Evolutionary conservation across 2,329 filamentous ascomycete genomes (phyloP).

Genomic region (Cladosporium sphaerospermum): DNA sequence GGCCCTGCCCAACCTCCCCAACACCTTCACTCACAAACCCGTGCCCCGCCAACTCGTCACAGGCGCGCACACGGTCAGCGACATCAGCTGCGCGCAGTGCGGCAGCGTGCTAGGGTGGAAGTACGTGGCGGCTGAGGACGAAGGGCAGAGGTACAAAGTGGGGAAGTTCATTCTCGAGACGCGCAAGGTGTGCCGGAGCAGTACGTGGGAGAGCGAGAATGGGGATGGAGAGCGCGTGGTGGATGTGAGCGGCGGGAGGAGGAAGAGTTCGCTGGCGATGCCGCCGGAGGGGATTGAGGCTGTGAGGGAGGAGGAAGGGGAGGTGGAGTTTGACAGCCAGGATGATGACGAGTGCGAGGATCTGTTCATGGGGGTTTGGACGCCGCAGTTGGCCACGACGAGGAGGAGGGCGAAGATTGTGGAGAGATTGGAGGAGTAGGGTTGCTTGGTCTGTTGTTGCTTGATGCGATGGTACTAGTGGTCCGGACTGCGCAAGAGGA

Average conservation of each 20-base stretch:
- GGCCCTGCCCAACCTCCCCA: constrained; percentile 44
- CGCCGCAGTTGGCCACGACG: constrained; percentile 45
- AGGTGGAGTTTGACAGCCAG: constrained; percentile 57
- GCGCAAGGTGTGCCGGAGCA: constrained; percentile 45
- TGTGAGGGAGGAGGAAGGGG: constrained; percentile 18
- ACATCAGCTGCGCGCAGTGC: constrained; percentile 53
- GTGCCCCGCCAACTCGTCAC: constrained; percentile 56
- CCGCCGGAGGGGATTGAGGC: constrained; percentile 19
- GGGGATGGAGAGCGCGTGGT: constrained; percentile 15
- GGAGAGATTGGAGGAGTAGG: neutral
- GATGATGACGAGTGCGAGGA: constrained; percentile 64
- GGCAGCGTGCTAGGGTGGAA: constrained; percentile 57
- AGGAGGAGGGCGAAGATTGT: constrained; percentile 33
- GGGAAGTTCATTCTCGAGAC: constrained; percentile 63
- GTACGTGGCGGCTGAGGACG: constrained; percentile 57
- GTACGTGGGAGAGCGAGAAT: constrained; percentile 46
- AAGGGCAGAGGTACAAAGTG: constrained; percentile 57
- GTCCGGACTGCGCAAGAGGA: too few species aligned
- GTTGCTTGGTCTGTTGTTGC: neutral
- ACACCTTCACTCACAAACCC: constrained; percentile 52
- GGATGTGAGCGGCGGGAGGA: constrained; percentile 10
- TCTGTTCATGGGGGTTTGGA: constrained; percentile 58
- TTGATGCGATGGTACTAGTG: neutral
- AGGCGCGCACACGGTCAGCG: constrained; percentile 56
- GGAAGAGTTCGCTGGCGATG: constrained; percentile 16